These are phyloP conservation scores for Paramecium tetraurelia DNA, from an alignment of 73 alveolate species.

Conservation along the genomic window DNA sequence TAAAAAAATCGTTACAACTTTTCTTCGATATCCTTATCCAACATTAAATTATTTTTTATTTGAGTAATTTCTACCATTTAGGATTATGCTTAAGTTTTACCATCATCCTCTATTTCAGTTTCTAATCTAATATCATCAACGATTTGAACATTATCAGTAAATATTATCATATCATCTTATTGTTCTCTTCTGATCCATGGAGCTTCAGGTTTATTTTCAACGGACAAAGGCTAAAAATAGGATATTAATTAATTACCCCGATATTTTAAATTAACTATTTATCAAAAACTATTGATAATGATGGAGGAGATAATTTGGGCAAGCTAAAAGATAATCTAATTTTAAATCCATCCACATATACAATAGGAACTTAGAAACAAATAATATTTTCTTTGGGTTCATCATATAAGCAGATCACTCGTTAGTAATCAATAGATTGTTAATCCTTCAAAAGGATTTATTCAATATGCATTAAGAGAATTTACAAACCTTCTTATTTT, in stretches of 20 bases:
- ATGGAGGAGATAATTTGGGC: conserved; percentile 62
- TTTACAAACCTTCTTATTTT: conserved; percentile 48
- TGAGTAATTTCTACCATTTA: conserved; percentile 28
- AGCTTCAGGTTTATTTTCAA: conserved; percentile 70
- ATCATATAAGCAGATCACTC: background rate
- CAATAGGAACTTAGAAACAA: conserved; percentile 54
- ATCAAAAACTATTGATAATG: conserved; percentile 51
- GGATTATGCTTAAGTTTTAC: background rate
- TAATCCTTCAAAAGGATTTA: background rate
- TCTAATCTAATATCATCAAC: conserved; percentile 58
- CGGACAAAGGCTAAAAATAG: conserved; percentile 41
- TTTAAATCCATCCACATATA: conserved; percentile 43
- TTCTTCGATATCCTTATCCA: conserved; percentile 58
- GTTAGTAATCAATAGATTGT: background rate
- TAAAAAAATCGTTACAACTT: conserved; percentile 27
- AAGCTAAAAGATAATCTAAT: conserved; percentile 58
- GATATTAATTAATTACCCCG: background rate
- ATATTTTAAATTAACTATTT: conserved; percentile 42
- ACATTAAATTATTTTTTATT: conserved; percentile 54
- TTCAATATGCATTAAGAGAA: background rate
- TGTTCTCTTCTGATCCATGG: conserved; percentile 72
- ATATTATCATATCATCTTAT: conserved; percentile 50
- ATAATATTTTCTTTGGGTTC: conserved; percentile 53
- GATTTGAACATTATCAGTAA: conserved; percentile 64
- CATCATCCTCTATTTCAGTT: conserved; percentile 56